These are phyloP conservation scores for Pseudonitzschia delicatissima DNA, from an alignment of 108 stramenopile genomes.

Conservation along the genomic window DNA sequence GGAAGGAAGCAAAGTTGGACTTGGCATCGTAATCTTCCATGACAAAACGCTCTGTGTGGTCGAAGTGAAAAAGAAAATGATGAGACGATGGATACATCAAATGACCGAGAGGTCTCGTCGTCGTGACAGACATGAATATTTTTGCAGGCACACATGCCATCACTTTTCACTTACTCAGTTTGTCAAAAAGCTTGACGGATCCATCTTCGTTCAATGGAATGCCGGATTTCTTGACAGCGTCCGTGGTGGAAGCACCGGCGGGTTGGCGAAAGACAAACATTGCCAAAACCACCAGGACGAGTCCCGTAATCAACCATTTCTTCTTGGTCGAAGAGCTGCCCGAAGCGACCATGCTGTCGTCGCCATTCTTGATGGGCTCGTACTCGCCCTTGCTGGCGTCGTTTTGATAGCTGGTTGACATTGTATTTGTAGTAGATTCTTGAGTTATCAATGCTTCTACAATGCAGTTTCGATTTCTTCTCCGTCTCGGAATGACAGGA, in stretches of 20 bases:
- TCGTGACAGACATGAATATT: background rate
- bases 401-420: constrained; percentile 25
- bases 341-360: background rate
- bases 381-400: constrained; percentile 10
- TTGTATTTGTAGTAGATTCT: no score
- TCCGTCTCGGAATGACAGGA: no score
- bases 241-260: constrained; percentile 17
- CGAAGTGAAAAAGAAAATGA: background rate
- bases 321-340: background rate
- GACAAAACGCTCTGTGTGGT: constrained; percentile 65
- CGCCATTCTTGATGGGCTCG: constrained; percentile 11
- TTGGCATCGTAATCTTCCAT: constrained; percentile 83
- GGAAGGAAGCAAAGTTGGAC: constrained; percentile 80
- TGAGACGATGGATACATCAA: no score
- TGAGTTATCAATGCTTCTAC: no score
- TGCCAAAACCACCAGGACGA: constrained; percentile 14
- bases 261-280: background rate
- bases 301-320: constrained; percentile 22
- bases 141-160: background rate
- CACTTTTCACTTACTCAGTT: constrained; percentile 34
- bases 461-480: no score
- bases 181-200: constrained; percentile 53
- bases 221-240: constrained; percentile 29
- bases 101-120: background rate
- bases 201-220: constrained; percentile 30